phyloP scores from a whole-genome alignment of 768 basidiomycete genomes.

The Pleurotus sapidus region DNA sequence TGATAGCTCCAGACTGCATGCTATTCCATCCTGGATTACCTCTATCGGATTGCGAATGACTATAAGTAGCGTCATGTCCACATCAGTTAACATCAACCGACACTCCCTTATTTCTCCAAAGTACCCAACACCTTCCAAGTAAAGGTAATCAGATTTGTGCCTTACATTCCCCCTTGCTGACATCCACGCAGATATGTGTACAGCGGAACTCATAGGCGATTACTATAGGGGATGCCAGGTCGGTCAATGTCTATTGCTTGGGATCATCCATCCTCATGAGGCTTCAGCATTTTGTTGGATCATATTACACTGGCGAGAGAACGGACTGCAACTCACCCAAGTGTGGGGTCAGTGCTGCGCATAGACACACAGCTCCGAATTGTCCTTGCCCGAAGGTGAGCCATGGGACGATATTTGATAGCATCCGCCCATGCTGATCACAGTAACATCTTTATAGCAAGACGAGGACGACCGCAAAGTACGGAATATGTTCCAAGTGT shows the following conservation, averaged over 20 bases:
- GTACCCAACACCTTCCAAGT: constrained; percentile 3
- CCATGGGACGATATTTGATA: constrained; percentile 7
- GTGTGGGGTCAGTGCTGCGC: constrained; percentile 55
- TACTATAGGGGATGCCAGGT: constrained; percentile 42
- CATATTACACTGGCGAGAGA: constrained; percentile 60
- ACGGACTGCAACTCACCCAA: constrained; percentile 49
- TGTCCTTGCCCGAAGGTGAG: constrained; percentile 52
- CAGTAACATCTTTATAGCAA: not conserved
- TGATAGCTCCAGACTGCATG: constrained; percentile 4
- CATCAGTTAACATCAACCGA: too few relatives aligned
- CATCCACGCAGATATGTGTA: not conserved
- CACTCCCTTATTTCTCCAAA: not conserved
- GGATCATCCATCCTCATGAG: constrained; percentile 4
- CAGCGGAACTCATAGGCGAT: constrained; percentile 25
- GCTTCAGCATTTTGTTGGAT: constrained; percentile 57
- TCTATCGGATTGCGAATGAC: constrained; percentile 4
- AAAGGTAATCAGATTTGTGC: not conserved
- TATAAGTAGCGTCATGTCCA: constrained; percentile 4
- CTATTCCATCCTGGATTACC: constrained; percentile 7
- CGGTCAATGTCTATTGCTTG: constrained; percentile 10
- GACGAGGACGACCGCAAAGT: constrained; percentile 48
- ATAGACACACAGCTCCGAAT: constrained; percentile 58
- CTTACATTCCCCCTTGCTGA: not conserved
- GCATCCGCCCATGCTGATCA: constrained; percentile 25
- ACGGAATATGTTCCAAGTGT: constrained; percentile 61